Percentiles rank a stretch among this genome's conserved stretches.
Evolutionary conservation across 768 basidiomycete species (phyloP).

Genomic region (Suillus clintonianus): DNA sequence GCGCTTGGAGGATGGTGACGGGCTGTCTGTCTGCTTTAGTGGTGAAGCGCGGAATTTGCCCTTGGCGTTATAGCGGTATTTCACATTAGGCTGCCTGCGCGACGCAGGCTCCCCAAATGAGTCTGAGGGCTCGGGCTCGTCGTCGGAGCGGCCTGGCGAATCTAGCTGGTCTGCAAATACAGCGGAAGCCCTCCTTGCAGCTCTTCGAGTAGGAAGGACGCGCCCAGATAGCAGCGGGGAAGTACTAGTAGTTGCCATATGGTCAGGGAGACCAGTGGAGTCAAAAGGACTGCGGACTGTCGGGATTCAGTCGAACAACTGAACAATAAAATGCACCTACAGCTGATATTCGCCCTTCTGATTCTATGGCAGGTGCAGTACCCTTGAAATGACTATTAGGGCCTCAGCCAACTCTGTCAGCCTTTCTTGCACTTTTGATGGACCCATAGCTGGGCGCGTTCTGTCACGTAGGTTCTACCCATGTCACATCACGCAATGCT

Average conservation of each 20-base stretch:
- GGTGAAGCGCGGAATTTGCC: conserved; percentile 36
- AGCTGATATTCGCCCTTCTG: neutral
- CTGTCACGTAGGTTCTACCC: neutral
- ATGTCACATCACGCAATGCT: neutral
- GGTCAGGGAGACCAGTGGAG: neutral
- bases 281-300: neutral
- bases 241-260: neutral
- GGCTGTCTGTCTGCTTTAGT: conserved; percentile 23
- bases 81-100: conserved; percentile 25
- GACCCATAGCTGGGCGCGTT: neutral
- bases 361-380: neutral
- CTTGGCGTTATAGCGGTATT: conserved; percentile 33
- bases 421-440: neutral
- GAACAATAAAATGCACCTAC: neutral
- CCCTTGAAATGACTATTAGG: neutral
- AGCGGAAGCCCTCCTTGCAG: conserved; percentile 34
- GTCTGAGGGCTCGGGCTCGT: conserved; percentile 17
- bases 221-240: conserved; percentile 10
- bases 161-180: conserved; percentile 35
- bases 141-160: conserved; percentile 26
- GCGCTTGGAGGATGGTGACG: conserved; percentile 27
- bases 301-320: neutral
- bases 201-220: conserved; percentile 31
- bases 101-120: conserved; percentile 26
- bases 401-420: neutral